Conservation (phyloP, 768 basidiomycete species). For the Russula sp. region DNA sequence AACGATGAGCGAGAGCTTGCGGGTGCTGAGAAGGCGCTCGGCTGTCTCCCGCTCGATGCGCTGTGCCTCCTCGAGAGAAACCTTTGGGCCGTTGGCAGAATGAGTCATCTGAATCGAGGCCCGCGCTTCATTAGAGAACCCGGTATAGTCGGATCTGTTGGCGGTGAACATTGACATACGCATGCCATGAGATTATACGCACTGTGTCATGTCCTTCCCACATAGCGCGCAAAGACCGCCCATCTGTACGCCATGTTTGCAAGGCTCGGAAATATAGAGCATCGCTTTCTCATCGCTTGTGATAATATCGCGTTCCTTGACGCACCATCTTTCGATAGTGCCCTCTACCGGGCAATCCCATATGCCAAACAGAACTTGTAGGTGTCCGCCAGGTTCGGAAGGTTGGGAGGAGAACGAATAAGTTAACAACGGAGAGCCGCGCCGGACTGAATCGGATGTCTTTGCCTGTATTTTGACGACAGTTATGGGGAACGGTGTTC, state of each 20-base stretch:
- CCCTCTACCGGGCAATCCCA: constrained; percentile 91
- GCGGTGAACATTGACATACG: constrained; percentile 20
- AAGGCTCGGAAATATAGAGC: constrained; percentile 77
- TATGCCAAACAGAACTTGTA: constrained; percentile 73
- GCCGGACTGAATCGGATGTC: constrained; percentile 40
- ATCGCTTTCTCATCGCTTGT: constrained; percentile 48
- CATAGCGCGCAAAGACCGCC: constrained; percentile 90
- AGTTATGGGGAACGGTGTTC: constrained; percentile 84
- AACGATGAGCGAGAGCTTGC: constrained; percentile 90
- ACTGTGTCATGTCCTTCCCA: constrained; percentile 94
- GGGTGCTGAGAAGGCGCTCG: constrained; percentile 60
- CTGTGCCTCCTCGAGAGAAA: constrained; percentile 88
- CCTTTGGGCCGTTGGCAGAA: constrained; percentile 83
- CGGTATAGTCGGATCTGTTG: constrained; percentile 74
- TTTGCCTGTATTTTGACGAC: constrained; percentile 59
- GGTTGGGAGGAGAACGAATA: constrained; percentile 69
- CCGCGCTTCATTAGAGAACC: constrained; percentile 77
- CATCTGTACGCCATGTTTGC: constrained; percentile 91
- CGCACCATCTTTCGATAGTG: constrained; percentile 60
- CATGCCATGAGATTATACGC: constrained; percentile 27
- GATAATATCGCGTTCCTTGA: constrained; percentile 59
- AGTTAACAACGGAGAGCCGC: constrained; percentile 74
- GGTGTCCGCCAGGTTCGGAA: constrained; percentile 36
- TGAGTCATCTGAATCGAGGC: constrained; percentile 94
- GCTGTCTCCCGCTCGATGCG: constrained; percentile 82